Base-by-base conservation (phyloP, 2,329 filamentous ascomycete genomes). In the Colletotrichum chrysophilum region DNA sequence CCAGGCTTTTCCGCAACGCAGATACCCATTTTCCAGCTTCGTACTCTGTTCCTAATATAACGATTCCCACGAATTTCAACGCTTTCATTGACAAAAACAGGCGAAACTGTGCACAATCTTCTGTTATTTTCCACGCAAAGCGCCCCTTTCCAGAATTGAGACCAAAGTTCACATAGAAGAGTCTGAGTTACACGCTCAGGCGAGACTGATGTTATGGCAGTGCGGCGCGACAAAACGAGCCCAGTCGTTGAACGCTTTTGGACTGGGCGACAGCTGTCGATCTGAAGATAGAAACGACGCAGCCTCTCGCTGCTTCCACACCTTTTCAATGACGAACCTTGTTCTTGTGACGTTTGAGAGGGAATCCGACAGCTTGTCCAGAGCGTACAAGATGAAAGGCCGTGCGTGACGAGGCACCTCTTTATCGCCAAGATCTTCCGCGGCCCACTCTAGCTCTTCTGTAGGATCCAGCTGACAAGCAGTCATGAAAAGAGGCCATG, bases 401-500 rank as follows among this genome's bases (percentile, higher is more conserved):
- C 86, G 80, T 2, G 85, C 86, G 38, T 83, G 80, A 1, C 81
- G 79, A 3, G 78, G 79, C 2, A 56, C 4, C 1, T 58, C 62
- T 2, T 77, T 64, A 0, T 77, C 74, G 4, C 70, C 79, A 6
- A 76, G 64, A 2, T 78, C 71, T 21, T 81, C 80, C 1, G 52
- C 14, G 1, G 66, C 58, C 75, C 77, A 79, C 79, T 83, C 84
- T 8, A 85, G 75, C 34, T 86, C 82, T 55, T 87, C 85, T 2
- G 68, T 62, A 9, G 77, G n/a, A 82, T 83, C 83, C 3, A 87
- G 80, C 70, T 87, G 85, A 13, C 86, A 85, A 1, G 84, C 85
- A 1, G 85, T 84, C 62, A 87, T 85, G 74, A 87, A 87, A 1
- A 87, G 77, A 7, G 85, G 84, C 85, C 85, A 87, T 26, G 83